Evolutionary conservation across 345 rosid genomes (phyloP).

Genomic region (Arabis hirsuta): DNA sequence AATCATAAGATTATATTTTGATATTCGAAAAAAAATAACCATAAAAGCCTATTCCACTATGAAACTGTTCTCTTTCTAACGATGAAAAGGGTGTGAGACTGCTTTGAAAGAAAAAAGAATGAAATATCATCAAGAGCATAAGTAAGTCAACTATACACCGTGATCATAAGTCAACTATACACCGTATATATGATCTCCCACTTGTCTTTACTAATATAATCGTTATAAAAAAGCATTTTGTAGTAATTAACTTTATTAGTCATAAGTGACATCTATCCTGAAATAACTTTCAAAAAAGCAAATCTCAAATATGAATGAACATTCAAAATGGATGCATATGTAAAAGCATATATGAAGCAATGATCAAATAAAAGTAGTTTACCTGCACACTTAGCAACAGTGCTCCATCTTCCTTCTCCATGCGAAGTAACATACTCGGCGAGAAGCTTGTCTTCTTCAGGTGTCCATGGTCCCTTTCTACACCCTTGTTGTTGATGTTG

Average conservation of each 20-base stretch:
- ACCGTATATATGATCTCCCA: conserved; percentile 19
- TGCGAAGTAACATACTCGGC: conserved; percentile 56
- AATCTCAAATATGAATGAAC: neutral
- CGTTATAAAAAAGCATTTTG: conserved; percentile 15
- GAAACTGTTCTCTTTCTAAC: neutral
- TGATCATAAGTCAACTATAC: no score
- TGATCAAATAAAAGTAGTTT: conserved; percentile 7
- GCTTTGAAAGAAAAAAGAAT: conserved; percentile 10
- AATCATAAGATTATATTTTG: conserved; percentile 32
- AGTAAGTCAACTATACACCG: conserved; percentile 28
- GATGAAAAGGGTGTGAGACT: neutral
- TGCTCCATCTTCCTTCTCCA: conserved; percentile 91
- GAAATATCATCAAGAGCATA: conserved; percentile 6
- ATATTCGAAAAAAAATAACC: neutral
- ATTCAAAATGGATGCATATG: neutral
- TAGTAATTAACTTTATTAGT: neutral
- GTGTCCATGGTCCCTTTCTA: conserved; percentile 93
- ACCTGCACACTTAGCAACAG: conserved; percentile 71
- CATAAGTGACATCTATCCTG: neutral
- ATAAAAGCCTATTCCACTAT: conserved; percentile 22
- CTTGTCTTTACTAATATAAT: neutral
- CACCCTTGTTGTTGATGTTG: conserved; percentile 47
- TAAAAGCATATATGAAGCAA: conserved; percentile 3
- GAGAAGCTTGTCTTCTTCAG: conserved; percentile 75
- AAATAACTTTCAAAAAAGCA: neutral